Base-by-base conservation (phyloP, 2,329 filamentous ascomycete species). In the Lecanicillium sp. region DNA sequence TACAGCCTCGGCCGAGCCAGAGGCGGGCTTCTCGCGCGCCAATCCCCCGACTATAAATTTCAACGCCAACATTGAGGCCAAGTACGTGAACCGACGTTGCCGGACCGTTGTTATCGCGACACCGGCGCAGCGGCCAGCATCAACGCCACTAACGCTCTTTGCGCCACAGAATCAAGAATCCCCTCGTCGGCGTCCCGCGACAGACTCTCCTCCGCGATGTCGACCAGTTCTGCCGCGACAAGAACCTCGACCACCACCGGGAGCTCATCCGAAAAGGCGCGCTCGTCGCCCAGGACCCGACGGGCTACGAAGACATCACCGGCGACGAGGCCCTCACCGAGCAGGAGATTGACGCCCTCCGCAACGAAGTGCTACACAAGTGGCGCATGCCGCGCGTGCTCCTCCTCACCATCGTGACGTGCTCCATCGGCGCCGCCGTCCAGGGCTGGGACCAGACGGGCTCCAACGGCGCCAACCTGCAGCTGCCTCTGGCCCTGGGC, bases 361-460 rank as follows among this genome's bases (percentile, higher is more conserved):
- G 70, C 33, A 70, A 81, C 50, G 84, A 88, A 62, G 70, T 75
- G 27, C 68, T 78, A 21, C 82, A 87, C 71, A 84, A 81, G 58
- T 87, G 84, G 80, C 73, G 76, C 51, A 74, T 83, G 29, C 81
- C 84, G 0, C 69, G 58, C 56, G 74, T 75, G 44, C 69, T 88
- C 10, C 83, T 81, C 65, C 72, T 84, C 53, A 86, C 84, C 30
- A 84, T 87, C 54, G 68, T 77, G 10, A 77, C 80, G 19, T 86
- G 81, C 62, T 85, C 83, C 35, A 77, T 87, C 44, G 83, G 81
- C 43, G 83, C 83, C 14, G 81, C 82, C n/a, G 81, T 86, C 9
- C 79, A 83, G 56, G 81, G 82, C 20, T 85, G 81, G 81, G 81
- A 85, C 54, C 78, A 84, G 62, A 84, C 80, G 17, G 81, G 79